Evolutionary conservation across 345 rosid genomes (phyloP), one percentile per base, ranked within the genome.

Genomic region (Syzygium jambos): DNA sequence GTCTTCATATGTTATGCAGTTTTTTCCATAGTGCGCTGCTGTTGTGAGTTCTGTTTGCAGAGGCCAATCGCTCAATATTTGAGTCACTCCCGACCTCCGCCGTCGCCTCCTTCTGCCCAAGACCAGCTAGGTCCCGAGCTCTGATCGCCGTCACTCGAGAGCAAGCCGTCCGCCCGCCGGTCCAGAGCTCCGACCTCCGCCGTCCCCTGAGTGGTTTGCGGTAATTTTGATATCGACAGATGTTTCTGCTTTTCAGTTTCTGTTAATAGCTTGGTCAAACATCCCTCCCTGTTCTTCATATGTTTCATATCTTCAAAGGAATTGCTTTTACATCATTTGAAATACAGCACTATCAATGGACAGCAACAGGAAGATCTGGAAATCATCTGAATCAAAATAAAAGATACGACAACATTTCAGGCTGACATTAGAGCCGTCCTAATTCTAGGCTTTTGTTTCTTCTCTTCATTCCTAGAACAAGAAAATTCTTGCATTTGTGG

Each of bases 181-280:
- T 38, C 4, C 41, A 38, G 41, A 38, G 41, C 41, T 38, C 41
- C 41, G 41, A 38, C 41, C 41, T 38, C 4, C 41, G 41, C 41
- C 41, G 4, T 38, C 41, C 41, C 41, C 41, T 4, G 41, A 86
- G 68, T 93, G 85, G 77, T 94, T 90, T 93, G 86, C 86, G 91
- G 98, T 97, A 94, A 92, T 85, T 30, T 46, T 88, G 85, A 12
- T 84, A 15, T 30, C n/a, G n/a, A n/a, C n/a, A n/a, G n/a, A n/a
- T 51, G 85, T 84, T 84, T 27, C 57, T 34, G 49, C 14, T 34
- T 73, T 73, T 73, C 80, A 73, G 41, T 73, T 34, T 38, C 49
- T 34, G 80, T 8, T 34, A 38, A 34, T 23, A 68, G 46, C 78
- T 68, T 68, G 46, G 46, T 68, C 41, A 34, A 65, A 68, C 43